These are phyloP conservation scores for Aechmea fasciata DNA, from an alignment of 176 grass and related monocot species.

Conservation along the genomic window DNA sequence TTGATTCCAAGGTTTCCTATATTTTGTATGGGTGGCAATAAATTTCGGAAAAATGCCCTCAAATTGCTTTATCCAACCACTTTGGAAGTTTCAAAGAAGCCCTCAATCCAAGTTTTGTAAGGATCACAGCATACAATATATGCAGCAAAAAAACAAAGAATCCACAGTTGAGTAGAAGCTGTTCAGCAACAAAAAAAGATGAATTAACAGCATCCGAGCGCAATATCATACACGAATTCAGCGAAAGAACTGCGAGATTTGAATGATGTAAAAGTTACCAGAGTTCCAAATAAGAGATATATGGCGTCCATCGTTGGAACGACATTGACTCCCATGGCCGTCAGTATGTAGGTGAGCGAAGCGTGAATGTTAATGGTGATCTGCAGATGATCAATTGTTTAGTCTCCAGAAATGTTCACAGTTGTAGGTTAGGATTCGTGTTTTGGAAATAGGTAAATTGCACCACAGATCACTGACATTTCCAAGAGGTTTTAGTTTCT, in stretches of 20 bases:
- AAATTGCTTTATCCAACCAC: conserved; percentile 67
- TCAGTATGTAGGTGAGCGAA: conserved; percentile 64
- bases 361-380: conserved; percentile 92
- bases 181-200: conserved; percentile 17
- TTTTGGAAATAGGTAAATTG: not conserved
- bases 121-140: conserved; percentile 65
- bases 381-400: conserved; percentile 35
- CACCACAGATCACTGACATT: too few species aligned
- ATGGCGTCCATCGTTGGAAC: conserved; percentile 80
- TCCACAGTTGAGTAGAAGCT: conserved; percentile 81
- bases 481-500: too few species aligned
- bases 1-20: too few species aligned
- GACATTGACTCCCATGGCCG: conserved; percentile 50
- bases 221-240: not conserved
- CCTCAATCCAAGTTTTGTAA: conserved; percentile 76
- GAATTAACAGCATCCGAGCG: not conserved
- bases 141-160: conserved; percentile 89
- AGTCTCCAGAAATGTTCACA: conserved; percentile 8
- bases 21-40: too few species aligned
- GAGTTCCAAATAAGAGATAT: conserved; percentile 66
- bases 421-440: not conserved
- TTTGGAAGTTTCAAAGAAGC: conserved; percentile 48
- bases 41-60: not conserved
- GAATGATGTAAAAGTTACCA: conserved; percentile 42
- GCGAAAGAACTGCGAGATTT: not conserved